Base-by-base conservation (phyloP, 768 basidiomycete species). In the Boletus rubroflammeus region DNA sequence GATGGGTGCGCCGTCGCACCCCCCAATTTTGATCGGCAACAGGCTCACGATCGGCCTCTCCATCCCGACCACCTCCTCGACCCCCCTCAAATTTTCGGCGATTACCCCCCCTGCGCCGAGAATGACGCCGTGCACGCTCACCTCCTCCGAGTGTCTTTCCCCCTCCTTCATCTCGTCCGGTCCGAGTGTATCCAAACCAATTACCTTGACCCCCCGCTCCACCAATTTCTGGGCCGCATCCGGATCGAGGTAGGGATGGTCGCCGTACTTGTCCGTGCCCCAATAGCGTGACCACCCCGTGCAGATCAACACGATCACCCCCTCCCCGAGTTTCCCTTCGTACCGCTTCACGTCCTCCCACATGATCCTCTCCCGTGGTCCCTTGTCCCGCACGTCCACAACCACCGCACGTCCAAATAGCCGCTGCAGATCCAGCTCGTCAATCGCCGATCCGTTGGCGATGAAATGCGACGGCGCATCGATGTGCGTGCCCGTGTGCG, bases 401-500 rank as follows among this genome's bases (percentile, higher is more conserved):
- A 85, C 72, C 19, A 83, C 64, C 1, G 78, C 78, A 6, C 77
- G 78, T 3, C 79, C 81, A 15, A 85, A 63, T 43, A 88, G 74
- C 10, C 74, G 67, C 3, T 68, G 60, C 13, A 88, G 72, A 28
- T 81, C 77, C 32, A 88, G 72, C 46, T 81, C 70, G 59, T 83
- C 80, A 46, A 88, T 77, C 2, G 79, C 75, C 40, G 68, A 64
- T 5, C 83, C 85, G 46, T 77, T 68, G 6, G 67, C 67, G 65
- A 85, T 65, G 72, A 86, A 88, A 60, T 90, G 88, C 38, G 76
- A 81, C 0, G 88, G 88, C 1, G 87, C 86, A 64, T 90, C 88
- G 61, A 89, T 76, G 69, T 90, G 88, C 8, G 88, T 90, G 40
- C 88, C 88, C 3, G 84, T 83, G 64, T 90, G 88, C 1, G 87